Evolutionary conservation across 331 rosid genomes (phyloP).

Genomic region (Quercus lobata): DNA sequence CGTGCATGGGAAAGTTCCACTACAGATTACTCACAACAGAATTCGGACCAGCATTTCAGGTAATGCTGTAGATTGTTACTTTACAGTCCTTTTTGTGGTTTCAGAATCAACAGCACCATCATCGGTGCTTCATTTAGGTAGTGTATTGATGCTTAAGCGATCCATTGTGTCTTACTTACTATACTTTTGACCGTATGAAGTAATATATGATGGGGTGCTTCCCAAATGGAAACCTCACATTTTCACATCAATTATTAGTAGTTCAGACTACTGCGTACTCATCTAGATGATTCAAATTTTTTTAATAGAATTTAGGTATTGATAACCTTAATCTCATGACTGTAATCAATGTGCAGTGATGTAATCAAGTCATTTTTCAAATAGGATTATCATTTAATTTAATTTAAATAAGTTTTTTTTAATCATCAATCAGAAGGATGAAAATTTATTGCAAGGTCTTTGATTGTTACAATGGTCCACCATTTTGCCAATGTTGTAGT

Average conservation of each 20-base stretch:
- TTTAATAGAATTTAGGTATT: too few species aligned
- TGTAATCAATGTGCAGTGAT: not conserved
- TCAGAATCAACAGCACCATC: not conserved
- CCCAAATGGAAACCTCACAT: not conserved
- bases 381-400: not conserved
- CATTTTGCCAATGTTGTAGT: not conserved
- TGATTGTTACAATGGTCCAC: not conserved
- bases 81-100: not conserved
- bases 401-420: not conserved
- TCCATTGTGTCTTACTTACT: not conserved
- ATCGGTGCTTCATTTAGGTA: conserved; percentile 1
- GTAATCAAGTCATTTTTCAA: not conserved
- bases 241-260: not conserved
- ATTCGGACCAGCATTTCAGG: conserved; percentile 41
- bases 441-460: not conserved
- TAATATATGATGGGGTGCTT: not conserved
- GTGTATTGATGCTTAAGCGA: conserved; percentile 9
- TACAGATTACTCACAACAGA: conserved; percentile 39
- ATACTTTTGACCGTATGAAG: not conserved
- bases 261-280: not conserved
- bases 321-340: not conserved
- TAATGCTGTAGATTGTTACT: conserved; percentile 19
- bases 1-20: conserved; percentile 33
- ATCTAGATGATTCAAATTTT: too few species aligned
- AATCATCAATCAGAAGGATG: not conserved